A percentile compares a stretch with the other conserved stretches of the same genome.
These are phyloP conservation scores for Venturia oleaginea DNA, from an alignment of 2,329 filamentous ascomycete genomes.

Conservation along the genomic window DNA sequence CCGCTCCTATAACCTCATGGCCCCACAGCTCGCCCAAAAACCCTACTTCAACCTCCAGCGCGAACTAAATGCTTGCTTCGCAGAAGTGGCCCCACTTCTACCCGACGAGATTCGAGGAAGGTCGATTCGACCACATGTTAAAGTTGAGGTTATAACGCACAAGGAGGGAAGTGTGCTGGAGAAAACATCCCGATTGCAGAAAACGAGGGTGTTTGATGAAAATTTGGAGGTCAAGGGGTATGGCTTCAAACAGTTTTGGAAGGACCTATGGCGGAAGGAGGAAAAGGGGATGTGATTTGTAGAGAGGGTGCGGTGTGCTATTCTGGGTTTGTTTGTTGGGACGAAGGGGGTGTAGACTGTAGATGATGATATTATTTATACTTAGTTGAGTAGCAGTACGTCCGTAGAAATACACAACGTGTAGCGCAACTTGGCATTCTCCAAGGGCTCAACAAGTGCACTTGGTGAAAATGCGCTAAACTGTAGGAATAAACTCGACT, in stretches of 20 bases:
- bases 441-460: too few species aligned
- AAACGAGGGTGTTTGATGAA: conserved; percentile 63
- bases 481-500: too few species aligned
- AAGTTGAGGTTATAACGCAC: conserved; percentile 35
- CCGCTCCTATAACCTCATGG: conserved; percentile 89
- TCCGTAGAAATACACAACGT: too few species aligned
- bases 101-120: conserved; percentile 63
- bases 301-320: too few species aligned
- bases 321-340: too few species aligned
- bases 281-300: background rate
- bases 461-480: too few species aligned
- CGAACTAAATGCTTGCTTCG: conserved; percentile 72
- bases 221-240: conserved; percentile 57
- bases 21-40: conserved; percentile 84
- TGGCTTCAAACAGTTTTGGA: conserved; percentile 84
- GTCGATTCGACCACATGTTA: conserved; percentile 41
- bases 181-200: conserved; percentile 42
- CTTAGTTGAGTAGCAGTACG: too few species aligned
- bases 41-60: conserved; percentile 79
- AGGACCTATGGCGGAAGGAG: conserved; percentile 39
- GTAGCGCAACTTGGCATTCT: too few species aligned
- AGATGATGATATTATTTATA: too few species aligned
- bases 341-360: too few species aligned
- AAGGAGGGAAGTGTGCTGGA: conserved; percentile 50
- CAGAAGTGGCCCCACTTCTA: conserved; percentile 72